Evolutionary conservation across 2,329 filamentous ascomycete species (phyloP).

Genomic region (Cercospora janseana): DNA sequence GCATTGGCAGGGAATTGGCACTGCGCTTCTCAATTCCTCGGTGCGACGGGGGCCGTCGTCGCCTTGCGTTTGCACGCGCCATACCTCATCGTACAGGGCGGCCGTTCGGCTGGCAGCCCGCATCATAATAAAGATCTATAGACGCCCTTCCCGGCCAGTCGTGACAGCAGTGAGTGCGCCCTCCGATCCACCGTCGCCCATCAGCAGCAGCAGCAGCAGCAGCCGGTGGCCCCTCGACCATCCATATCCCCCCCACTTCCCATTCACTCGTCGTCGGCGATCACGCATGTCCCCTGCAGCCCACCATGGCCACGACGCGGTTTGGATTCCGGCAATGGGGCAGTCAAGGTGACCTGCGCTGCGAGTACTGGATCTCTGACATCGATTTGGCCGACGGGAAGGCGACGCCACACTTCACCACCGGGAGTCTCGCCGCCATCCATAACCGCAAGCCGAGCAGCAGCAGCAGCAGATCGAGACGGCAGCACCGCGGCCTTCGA

Average conservation of each 20-base stretch:
- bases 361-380: constrained; percentile 24
- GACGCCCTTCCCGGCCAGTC: not conserved
- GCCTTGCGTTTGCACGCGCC: too few species aligned
- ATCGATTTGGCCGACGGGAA: constrained; percentile 13
- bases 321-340: constrained; percentile 22
- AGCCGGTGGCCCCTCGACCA: not conserved
- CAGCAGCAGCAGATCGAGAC: constrained; percentile 5
- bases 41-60: not conserved
- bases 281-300: not conserved
- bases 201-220: too few species aligned
- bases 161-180: constrained; percentile 8
- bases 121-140: not conserved
- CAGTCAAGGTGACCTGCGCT: constrained; percentile 12
- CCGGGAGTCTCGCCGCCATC: constrained; percentile 17
- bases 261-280: not conserved
- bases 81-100: constrained; percentile 15
- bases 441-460: constrained; percentile 11
- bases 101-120: not conserved
- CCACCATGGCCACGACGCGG: constrained; percentile 17
- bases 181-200: not conserved
- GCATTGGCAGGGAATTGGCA: not conserved
- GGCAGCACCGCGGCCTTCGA: not conserved
- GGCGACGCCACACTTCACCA: constrained; percentile 18
- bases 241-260: not conserved
- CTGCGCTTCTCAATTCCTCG: not conserved